These are phyloP conservation scores for Arabidopsis lyrata DNA, from an alignment of 441 rosid species.

Conservation along the genomic window DNA sequence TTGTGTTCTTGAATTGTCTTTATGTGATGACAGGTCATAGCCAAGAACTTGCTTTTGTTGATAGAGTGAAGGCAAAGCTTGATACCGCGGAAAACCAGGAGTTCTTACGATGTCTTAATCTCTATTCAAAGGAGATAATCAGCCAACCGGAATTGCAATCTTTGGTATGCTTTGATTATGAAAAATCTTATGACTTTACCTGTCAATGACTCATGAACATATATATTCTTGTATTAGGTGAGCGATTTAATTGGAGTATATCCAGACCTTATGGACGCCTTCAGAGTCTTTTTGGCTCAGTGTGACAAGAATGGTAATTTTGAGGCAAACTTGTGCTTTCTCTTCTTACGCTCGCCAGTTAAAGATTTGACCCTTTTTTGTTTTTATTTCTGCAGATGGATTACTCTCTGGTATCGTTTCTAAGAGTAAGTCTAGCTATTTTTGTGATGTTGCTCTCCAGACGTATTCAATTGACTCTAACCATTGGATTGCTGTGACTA, in stretches of 20 bases:
- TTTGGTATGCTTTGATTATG: slow-evolving; percentile 65
- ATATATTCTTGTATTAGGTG: slow-evolving; percentile 59
- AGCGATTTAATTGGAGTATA: slow-evolving; percentile 79
- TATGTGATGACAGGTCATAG: slow-evolving; percentile 61
- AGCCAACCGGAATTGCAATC: slow-evolving; percentile 77
- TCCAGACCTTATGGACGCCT: slow-evolving; percentile 89
- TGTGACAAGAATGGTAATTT: slow-evolving; percentile 90
- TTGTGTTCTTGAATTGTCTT: slow-evolving; percentile 34
- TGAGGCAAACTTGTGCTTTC: slow-evolving; percentile 32
- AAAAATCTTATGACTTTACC: background rate
- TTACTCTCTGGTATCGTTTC: slow-evolving; percentile 87
- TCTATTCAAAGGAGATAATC: slow-evolving; percentile 83
- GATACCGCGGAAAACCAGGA: slow-evolving; percentile 74
- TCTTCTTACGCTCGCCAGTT: background rate
- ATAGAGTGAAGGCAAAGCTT: slow-evolving; percentile 86
- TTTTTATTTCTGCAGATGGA: slow-evolving; percentile 68
- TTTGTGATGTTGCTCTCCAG: slow-evolving; percentile 10
- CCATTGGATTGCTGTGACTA: slow-evolving; percentile 25
- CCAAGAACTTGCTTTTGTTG: slow-evolving; percentile 83
- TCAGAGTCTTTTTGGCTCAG: slow-evolving; percentile 78
- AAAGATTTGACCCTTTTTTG: slow-evolving; percentile 1
- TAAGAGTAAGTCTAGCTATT: slow-evolving; percentile 72
- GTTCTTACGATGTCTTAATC: slow-evolving; percentile 86
- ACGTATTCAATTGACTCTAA: background rate
- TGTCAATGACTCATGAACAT: slow-evolving; percentile 32